Evolutionary conservation across 352 stramenopile species (phyloP).

Genomic region (Stramenopiles sp.): DNA sequence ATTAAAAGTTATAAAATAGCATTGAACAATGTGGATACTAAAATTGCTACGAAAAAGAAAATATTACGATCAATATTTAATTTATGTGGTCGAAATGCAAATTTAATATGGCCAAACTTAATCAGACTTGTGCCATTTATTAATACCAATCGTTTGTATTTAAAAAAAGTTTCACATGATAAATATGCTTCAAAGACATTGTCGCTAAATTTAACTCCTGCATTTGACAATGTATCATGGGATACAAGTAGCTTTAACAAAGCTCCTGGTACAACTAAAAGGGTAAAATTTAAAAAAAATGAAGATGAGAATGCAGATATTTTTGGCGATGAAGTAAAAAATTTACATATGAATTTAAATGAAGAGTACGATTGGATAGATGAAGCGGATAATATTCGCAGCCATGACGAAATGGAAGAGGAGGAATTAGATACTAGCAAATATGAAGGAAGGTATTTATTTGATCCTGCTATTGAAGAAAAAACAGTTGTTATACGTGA

Average conservation of each 20-base stretch:
- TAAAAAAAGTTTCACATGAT: not conserved
- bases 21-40: not conserved
- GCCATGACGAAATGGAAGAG: not conserved
- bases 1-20: not conserved
- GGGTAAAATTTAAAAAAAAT: not conserved
- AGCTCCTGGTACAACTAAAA: not conserved
- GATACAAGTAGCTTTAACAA: not conserved
- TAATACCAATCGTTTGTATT: not conserved
- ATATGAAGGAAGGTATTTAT: not conserved
- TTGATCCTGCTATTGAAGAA: not conserved
- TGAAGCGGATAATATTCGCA: too few relatives aligned
- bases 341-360: too few relatives aligned
- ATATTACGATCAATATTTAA: not conserved
- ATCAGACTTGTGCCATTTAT: not conserved
- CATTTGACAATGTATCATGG: not conserved
- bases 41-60: not conserved
- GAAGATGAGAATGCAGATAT: not conserved
- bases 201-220: not conserved
- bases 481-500: not conserved
- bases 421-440: not conserved
- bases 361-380: too few relatives aligned
- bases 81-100: not conserved
- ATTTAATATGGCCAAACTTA: not conserved
- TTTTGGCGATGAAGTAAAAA: too few relatives aligned
- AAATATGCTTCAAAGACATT: not conserved